Evolutionary conservation across 1,284 basidiomycete genomes (phyloP), one percentile per base, ranked within the genome.

Genomic region (Malassezia japonica): DNA sequence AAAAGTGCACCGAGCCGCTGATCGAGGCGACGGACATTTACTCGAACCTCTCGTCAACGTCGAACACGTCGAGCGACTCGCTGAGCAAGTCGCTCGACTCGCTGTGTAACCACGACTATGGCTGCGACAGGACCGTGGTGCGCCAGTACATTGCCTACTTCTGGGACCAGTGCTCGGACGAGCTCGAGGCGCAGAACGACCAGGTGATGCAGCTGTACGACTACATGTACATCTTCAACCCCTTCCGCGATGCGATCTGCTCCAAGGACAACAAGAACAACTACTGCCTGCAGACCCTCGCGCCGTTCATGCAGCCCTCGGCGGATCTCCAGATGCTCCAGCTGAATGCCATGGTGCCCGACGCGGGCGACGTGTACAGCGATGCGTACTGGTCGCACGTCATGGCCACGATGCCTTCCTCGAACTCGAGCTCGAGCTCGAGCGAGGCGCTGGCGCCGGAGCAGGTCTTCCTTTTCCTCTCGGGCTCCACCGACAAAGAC

Each of bases 391-490:
- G 48, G 48, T 28, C 35, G 7, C 37, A 38, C 13, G 34, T 46
- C 16, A 2, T 46, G 16, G 13, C 36, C 12, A 27, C 44, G n/a
- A 33, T 52, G 9, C 36, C 48, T 4, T 32, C 28, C 8, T 37
- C 27, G 20, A 20, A 28, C 18, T 5, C 25, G 4, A 21, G 6
- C 12, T 1, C 42, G 21, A 9, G 21, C 12, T 27, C 31, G 1
- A 18, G 21, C 34, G 15, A 31, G 15, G 24, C 13, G 10, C 20
- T 27, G 20, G 6, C 7, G 6, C 12, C 44, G 28, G 28, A 32
- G 38, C 53, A 62, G 37, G 55, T 58, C 38, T 64, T 61, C 31
- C 40, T 64, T 20, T 64, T 64, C 50, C 47, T 64, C 33, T 44
- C 56, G n/a, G 50, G 46, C 8, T 31, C n/a, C 4, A 39, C 50